Evolutionary conservation across 208 protist genomes (phyloP).

Genomic region (Trypanosoma cruzi): DNA sequence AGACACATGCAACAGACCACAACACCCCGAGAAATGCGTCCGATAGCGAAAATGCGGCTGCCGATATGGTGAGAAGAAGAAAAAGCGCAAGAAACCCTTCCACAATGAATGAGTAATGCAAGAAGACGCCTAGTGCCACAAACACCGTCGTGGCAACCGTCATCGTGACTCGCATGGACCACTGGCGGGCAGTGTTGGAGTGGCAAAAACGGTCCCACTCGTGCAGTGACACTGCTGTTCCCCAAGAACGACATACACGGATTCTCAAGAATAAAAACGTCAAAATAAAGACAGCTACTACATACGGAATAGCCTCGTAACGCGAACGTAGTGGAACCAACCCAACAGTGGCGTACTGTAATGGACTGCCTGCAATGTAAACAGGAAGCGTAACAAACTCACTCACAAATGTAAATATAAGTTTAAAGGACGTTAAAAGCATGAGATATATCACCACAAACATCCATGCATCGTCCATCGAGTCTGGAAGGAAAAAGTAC

Average conservation of each 20-base stretch:
- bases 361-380: slow-evolving; percentile 7
- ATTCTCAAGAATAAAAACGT: slow-evolving; percentile 11
- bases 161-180: slow-evolving; percentile 22
- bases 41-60: slow-evolving; percentile 6
- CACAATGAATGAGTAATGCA: slow-evolving; percentile 24
- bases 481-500: slow-evolving; percentile 18
- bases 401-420: slow-evolving; percentile 31
- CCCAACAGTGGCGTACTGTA: slow-evolving; percentile 25
- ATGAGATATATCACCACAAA: slow-evolving; percentile 24
- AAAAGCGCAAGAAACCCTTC: slow-evolving; percentile 31
- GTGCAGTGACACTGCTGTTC: slow-evolving; percentile 20
- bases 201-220: slow-evolving; percentile 28
- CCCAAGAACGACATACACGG: slow-evolving; percentile 20
- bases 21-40: background rate
- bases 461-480: slow-evolving; percentile 10
- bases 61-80: slow-evolving; percentile 14
- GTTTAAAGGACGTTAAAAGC: slow-evolving; percentile 25
- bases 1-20: slow-evolving; percentile 26
- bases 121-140: slow-evolving; percentile 24
- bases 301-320: slow-evolving; percentile 26
- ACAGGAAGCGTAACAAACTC: slow-evolving; percentile 18
- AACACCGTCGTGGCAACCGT: slow-evolving; percentile 21
- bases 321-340: slow-evolving; percentile 23
- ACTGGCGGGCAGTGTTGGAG: slow-evolving; percentile 1
- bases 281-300: slow-evolving; percentile 26